Base-by-base conservation (phyloP, 352 stramenopile genomes). In the Salisapilia sapeloensis region DNA sequence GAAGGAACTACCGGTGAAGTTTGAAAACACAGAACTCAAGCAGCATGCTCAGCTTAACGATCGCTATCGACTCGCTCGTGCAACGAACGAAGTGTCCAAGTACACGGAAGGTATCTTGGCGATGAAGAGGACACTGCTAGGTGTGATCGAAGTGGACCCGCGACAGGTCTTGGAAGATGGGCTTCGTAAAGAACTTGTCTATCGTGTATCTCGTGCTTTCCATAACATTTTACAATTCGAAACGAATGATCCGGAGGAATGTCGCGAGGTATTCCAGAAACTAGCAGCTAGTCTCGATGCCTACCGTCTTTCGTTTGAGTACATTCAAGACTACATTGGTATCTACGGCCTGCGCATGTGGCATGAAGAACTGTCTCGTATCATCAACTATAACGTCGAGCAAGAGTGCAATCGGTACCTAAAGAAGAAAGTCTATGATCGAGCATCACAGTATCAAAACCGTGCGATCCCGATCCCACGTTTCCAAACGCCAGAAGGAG, bases 351-450 rank as follows among this genome's bases (percentile, higher is more conserved):
- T 96, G 22, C 84, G 90, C 20, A 95, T 97, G 61, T 97, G 86
- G 89, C 83, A 96, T 44, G 76, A 96, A 49, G 91, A 97, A 49
- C 50, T 96, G 12, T 81, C 65, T 16, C 80, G 91, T 12, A 92
- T 96, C 40, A 93, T 97, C 40, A 93, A 91, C 38, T 96, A 94
- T 59, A 96, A 96, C 30, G 76, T 95, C n/a, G 89, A 97, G 49
- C 81, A 95, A 38, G 91, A 97, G 51, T 89, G 75, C 62, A 95
- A 96, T 45, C 85, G 86, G 6, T 96, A 95, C 46, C 38, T 96
- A 26, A 93, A 94, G 50, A 95, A 95, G 44, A 95, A 95, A 38
- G 82, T 96, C 17, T 85, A 93, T 39, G 80, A 94, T 44, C 56
- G 66, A 15, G 62, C 77, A 10, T 95, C 80, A 4, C 79, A 90